Evolutionary conservation across 2,329 filamentous ascomycete genomes (phyloP).

Genomic region (Penicillium aurantiogriseum): DNA sequence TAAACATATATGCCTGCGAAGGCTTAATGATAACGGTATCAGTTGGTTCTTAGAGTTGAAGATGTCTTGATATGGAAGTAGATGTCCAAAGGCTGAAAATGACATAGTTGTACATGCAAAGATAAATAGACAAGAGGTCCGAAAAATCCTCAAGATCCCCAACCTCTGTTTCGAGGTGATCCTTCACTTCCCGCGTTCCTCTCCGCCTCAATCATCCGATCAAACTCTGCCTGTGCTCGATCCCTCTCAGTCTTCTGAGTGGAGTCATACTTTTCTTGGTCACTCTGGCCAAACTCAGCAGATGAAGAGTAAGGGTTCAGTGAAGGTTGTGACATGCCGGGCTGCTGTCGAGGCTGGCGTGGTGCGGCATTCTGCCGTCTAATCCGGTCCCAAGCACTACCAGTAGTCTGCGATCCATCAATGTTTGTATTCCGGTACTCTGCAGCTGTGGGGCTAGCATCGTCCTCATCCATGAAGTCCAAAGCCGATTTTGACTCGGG

Average conservation of each 20-base stretch:
- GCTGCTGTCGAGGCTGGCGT: conserved; percentile 2
- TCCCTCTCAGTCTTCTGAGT: conserved; percentile 33
- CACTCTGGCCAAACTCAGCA: not conserved
- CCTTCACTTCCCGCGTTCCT: conserved; percentile 27
- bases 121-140: not conserved
- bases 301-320: not conserved
- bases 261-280: conserved; percentile 18
- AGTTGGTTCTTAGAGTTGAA: conserved; percentile 5
- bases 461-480: conserved; percentile 38
- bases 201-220: conserved; percentile 44
- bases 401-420: conserved; percentile 10
- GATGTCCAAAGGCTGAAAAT: not conserved
- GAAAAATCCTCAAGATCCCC: conserved; percentile 10
- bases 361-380: conserved; percentile 28
- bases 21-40: conserved; percentile 17
- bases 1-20: conserved; percentile 21
- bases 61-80: not conserved
- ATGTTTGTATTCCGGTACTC: conserved; percentile 29
- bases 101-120: conserved; percentile 13
- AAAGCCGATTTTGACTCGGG: conserved; percentile 10
- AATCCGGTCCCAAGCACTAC: conserved; percentile 42
- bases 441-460: conserved; percentile 38
- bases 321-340: not conserved
- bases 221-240: conserved; percentile 45
- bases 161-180: conserved; percentile 15